Base-by-base conservation (phyloP, 768 basidiomycete species). In the Tremella yokohamensis region DNA sequence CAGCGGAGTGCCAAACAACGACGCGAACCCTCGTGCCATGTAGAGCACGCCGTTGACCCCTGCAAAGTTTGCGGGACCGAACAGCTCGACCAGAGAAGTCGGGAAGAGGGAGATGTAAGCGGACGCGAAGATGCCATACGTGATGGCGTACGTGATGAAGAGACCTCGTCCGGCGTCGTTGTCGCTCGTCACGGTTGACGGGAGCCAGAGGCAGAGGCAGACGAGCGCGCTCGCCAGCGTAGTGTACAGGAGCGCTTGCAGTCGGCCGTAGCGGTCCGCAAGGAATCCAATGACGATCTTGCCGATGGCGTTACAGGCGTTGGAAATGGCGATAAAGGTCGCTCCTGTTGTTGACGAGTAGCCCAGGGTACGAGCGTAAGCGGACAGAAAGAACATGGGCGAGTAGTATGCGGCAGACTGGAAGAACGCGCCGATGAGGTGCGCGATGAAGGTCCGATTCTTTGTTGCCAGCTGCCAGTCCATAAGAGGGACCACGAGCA, bases 271-370 rank as follows among this genome's bases (percentile, higher is more conserved):
- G 8, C 65, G 55, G 40, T 68, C 66, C 9, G 66, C 66, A 13
- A 66, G 19, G n/a, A 56, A 47, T 18, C 66, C 66, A 26, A 66
- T 52, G 45, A 55, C 45, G 39, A 68, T 63, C 52, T 68, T 68
- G 47, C 66, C 65, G 22, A 65, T 54, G 8, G 66, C 67, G 53
- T 63, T 67, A 42, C 58, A 60, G 24, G 62, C 67, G 48, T 69
- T 69, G 52, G 40, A 60, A 55, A 66, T 49, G 11, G 64, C 65
- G 40, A 66, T 66, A 34, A 66, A 58, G 47, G 53, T 65, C 2
- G 65, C 64, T 18, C 65, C 65, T 7, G 54, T 19, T 16, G 37
- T 50, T 8, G 58, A 8, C 20, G 37, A 50, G 52, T 24, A 62
- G 6, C 56, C 60, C 1, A 66, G 38, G 11, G 54, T 65, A 8